phyloP scores from a whole-genome alignment of 441 rosid genomes.

The Rhodomyrtus psidioides region DNA sequence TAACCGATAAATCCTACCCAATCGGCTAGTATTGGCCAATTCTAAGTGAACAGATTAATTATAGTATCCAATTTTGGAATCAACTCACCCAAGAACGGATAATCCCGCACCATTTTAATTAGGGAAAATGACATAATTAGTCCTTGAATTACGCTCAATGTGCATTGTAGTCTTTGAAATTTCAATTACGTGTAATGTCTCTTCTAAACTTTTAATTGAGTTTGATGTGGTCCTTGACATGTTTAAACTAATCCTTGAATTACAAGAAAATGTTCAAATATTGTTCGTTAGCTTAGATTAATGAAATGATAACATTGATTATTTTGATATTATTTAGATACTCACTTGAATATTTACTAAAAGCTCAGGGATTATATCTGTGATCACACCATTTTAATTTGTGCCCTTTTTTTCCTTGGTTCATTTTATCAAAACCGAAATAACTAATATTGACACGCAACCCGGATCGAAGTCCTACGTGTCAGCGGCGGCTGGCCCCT shows the following conservation, averaged over 20 bases:
- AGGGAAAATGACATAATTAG: too few species aligned
- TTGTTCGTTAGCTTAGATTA: too few species aligned
- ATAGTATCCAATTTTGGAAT: too few species aligned
- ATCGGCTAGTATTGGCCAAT: too few species aligned
- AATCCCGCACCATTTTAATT: not conserved
- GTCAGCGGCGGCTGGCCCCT: not conserved
- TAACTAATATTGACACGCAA: not conserved
- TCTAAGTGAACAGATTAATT: too few species aligned
- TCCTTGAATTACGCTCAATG: too few species aligned
- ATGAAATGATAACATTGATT: not conserved
- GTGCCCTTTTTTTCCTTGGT: not conserved
- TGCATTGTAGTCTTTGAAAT: accelerated
- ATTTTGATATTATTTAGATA: accelerated
- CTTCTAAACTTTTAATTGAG: too few species aligned
- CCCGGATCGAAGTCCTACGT: not conserved
- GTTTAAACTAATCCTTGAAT: accelerated
- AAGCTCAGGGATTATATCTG: too few species aligned
- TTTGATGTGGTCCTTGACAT: too few species aligned
- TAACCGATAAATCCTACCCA: too few species aligned
- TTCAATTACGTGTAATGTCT: accelerated
- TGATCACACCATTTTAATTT: too few species aligned
- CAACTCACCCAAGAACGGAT: accelerated
- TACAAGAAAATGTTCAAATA: accelerated
- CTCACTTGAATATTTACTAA: too few species aligned
- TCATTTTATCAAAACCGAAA: not conserved